These are phyloP conservation scores for Tetracladium maxilliforme DNA, from an alignment of 2,329 filamentous ascomycete species.

Conservation along the genomic window DNA sequence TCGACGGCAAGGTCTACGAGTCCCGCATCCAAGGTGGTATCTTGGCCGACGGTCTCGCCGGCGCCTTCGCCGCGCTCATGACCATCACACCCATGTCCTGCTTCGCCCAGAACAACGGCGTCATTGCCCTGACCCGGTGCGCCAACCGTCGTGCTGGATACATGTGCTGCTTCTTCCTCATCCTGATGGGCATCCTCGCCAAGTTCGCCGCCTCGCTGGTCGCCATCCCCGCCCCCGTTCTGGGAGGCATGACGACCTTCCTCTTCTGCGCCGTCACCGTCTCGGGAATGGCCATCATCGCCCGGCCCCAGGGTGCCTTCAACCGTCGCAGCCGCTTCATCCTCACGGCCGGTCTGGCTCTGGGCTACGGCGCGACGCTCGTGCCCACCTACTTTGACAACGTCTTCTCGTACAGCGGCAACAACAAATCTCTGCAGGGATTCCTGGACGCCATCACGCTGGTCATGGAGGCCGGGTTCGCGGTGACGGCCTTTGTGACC, in stretches of 20 bases:
- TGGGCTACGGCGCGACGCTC: conserved; percentile 59
- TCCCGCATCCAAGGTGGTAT: conserved; percentile 68
- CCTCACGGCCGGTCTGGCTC: conserved; percentile 56
- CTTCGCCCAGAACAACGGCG: conserved; percentile 76
- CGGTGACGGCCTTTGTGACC: conserved; percentile 58
- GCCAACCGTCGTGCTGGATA: conserved; percentile 72
- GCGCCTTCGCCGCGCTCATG: conserved; percentile 59
- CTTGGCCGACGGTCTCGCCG: conserved; percentile 63
- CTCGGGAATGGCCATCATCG: conserved; percentile 64
- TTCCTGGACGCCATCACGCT: conserved; percentile 63
- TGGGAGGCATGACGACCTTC: conserved; percentile 67
- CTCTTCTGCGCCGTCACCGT: conserved; percentile 65
- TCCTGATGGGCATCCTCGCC: conserved; percentile 69
- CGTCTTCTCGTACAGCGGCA: conserved; percentile 59
- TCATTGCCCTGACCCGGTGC: conserved; percentile 69
- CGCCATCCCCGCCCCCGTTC: conserved; percentile 52
- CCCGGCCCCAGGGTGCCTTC: conserved; percentile 53
- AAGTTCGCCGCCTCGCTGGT: conserved; percentile 73
- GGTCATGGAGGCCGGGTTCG: conserved; percentile 62
- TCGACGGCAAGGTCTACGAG: conserved; percentile 58
- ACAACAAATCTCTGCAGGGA: conserved; percentile 52
- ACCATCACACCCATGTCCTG: conserved; percentile 70
- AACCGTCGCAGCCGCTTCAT: conserved; percentile 74
- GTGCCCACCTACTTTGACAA: conserved; percentile 52
- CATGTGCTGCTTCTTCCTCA: conserved; percentile 60